Evolutionary conservation across 352 stramenopile species (phyloP).

Genomic region (Phytophthora brassicae): DNA sequence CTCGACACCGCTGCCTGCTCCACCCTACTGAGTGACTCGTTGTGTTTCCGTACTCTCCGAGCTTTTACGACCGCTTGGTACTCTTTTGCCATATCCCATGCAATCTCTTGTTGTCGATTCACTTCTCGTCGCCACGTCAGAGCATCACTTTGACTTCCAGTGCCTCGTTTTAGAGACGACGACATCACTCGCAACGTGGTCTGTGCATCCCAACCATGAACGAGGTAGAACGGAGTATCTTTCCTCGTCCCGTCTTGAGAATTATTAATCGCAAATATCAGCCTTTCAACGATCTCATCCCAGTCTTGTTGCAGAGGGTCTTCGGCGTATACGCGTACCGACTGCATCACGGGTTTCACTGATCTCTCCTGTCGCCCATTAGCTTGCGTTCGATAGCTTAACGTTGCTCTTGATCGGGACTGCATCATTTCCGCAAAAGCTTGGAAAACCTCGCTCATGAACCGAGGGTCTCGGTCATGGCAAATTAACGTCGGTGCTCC

Average conservation of each 20-base stretch:
- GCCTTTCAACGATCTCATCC: background rate
- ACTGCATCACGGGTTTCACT: background rate
- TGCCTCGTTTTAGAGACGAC: background rate
- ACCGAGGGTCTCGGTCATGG: background rate
- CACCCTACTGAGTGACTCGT: background rate
- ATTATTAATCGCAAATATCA: slow-evolving; percentile 1
- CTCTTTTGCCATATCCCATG: background rate
- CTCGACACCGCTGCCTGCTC: no score
- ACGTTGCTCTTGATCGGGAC: background rate
- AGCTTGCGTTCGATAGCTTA: background rate
- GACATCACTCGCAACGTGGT: background rate
- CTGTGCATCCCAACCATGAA: background rate
- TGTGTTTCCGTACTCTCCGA: background rate
- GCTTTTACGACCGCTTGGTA: slow-evolving; percentile 1
- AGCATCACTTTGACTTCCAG: background rate
- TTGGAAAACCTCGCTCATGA: background rate
- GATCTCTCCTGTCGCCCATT: background rate
- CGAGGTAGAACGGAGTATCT: background rate
- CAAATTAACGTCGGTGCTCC: background rate
- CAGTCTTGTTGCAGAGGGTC: slow-evolving; percentile 3
- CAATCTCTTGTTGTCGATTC: slow-evolving; percentile 5
- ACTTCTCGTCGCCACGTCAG: background rate
- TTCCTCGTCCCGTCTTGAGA: background rate
- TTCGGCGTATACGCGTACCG: background rate
- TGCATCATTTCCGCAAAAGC: background rate